These are phyloP conservation scores for Leccinum subtestaceum DNA, from an alignment of 768 basidiomycete genomes.

Conservation along the genomic window DNA sequence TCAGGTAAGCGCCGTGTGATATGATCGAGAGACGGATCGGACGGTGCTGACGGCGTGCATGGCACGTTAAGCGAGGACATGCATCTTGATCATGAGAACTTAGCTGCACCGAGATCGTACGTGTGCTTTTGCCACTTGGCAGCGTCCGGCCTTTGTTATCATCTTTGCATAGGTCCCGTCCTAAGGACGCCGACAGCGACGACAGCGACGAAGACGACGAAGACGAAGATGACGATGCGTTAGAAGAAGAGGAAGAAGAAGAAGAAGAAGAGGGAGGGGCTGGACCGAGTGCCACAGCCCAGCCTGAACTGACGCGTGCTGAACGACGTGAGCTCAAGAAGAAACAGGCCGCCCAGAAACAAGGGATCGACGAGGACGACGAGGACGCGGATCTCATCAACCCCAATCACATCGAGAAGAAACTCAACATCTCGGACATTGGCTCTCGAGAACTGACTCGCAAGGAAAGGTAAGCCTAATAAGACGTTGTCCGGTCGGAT, in stretches of 20 bases:
- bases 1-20: conserved; percentile 49
- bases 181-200: conserved; percentile 31
- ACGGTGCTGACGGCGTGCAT: conserved; percentile 7
- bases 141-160: conserved; percentile 13
- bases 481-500: background rate
- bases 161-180: conserved; percentile 15
- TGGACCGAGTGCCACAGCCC: conserved; percentile 25
- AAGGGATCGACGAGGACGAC: conserved; percentile 45
- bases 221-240: conserved; percentile 41
- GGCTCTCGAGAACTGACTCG: conserved; percentile 60
- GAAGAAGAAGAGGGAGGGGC: conserved; percentile 37
- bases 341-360: conserved; percentile 54
- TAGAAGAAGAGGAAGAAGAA: conserved; percentile 41
- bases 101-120: conserved; percentile 50
- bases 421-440: conserved; percentile 75
- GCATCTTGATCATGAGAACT: conserved; percentile 54
- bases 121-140: conserved; percentile 17
- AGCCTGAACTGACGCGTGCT: conserved; percentile 62
- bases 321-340: conserved; percentile 84
- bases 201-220: conserved; percentile 41
- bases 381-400: conserved; percentile 75
- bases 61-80: conserved; percentile 50
- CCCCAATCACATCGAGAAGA: conserved; percentile 74
- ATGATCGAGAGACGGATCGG: conserved; percentile 7
- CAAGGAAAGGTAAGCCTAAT: conserved; percentile 53